These are phyloP conservation scores for Saitozyma sp. DNA, from an alignment of 768 basidiomycete species.

Conservation along the genomic window DNA sequence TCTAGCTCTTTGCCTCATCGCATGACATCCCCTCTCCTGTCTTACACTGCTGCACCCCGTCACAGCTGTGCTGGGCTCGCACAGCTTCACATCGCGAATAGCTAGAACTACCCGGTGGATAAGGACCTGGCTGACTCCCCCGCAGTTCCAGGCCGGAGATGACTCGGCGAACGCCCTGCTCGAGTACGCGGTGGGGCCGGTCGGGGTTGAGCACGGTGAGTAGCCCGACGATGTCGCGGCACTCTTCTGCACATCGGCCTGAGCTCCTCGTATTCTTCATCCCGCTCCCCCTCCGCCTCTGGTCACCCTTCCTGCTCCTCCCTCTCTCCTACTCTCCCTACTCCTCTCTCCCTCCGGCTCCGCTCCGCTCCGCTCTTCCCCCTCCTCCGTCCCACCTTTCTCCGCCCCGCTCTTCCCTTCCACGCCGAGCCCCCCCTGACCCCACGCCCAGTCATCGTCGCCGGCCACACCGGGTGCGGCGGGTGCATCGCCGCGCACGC, in stretches of 20 bases:
- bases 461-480: conserved; percentile 81
- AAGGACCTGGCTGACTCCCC: conserved; percentile 40
- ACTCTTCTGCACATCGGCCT: neutral
- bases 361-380: neutral
- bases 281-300: neutral
- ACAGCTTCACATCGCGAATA: neutral
- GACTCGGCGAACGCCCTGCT: conserved; percentile 71
- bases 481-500: conserved; percentile 59
- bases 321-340: neutral
- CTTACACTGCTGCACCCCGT: no score
- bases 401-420: neutral
- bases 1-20: no score
- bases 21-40: no score
- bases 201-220: conserved; percentile 77
- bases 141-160: conserved; percentile 74
- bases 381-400: no score
- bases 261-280: neutral
- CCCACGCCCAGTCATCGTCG: conserved; percentile 65
- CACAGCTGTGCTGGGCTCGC: no score
- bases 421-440: neutral
- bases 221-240: conserved; percentile 41
- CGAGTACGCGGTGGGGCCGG: conserved; percentile 67
- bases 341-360: neutral
- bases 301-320: neutral
- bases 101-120: neutral